phyloP scores from a whole-genome alignment of 139 green algal genomes.

The Marvania coccoides region DNA sequence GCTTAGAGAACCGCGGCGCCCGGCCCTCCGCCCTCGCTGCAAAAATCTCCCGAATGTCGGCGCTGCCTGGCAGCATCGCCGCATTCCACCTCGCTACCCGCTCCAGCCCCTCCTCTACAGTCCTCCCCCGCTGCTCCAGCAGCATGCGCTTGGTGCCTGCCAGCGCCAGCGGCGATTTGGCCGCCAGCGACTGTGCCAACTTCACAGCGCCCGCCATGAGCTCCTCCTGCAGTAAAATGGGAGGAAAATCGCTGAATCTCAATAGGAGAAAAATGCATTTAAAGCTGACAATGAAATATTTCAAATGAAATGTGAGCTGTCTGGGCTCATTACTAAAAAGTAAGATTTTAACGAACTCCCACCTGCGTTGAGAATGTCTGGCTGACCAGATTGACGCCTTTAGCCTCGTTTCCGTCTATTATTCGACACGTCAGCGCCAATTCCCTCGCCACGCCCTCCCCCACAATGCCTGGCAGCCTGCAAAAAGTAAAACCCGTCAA shows the following conservation, averaged over 20 bases:
- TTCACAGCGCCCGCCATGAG: slow-evolving; percentile 24
- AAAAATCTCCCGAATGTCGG: slow-evolving; percentile 41
- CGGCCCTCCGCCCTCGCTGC: slow-evolving; percentile 4
- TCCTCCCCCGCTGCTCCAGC: slow-evolving; percentile 35
- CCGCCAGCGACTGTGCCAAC: slow-evolving; percentile 44
- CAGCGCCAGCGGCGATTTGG: slow-evolving; percentile 56
- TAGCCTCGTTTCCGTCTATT: slow-evolving; percentile 21
- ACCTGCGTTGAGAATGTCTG: not conserved
- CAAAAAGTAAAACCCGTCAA: too few relatives aligned
- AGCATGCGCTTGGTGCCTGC: slow-evolving; percentile 76
- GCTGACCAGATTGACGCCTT: slow-evolving; percentile 9
- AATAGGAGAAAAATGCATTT: too few relatives aligned
- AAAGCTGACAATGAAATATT: too few relatives aligned
- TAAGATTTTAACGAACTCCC: not conserved
- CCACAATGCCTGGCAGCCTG: slow-evolving; percentile 77
- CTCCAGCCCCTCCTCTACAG: slow-evolving; percentile 46
- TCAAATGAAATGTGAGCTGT: too few relatives aligned
- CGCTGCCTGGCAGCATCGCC: slow-evolving; percentile 30
- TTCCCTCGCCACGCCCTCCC: slow-evolving; percentile 66
- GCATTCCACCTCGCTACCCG: slow-evolving; percentile 61
- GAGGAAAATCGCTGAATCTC: too few relatives aligned
- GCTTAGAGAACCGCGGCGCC: slow-evolving; percentile 28
- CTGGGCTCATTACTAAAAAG: too few relatives aligned
- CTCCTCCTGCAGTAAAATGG: too few relatives aligned
- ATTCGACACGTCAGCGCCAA: slow-evolving; percentile 68